A percentile compares a stretch with the other conserved stretches of the same genome.
Evolutionary conservation across 2,329 filamentous ascomycete species (phyloP).

Genomic region (Teratosphaeria viscida): DNA sequence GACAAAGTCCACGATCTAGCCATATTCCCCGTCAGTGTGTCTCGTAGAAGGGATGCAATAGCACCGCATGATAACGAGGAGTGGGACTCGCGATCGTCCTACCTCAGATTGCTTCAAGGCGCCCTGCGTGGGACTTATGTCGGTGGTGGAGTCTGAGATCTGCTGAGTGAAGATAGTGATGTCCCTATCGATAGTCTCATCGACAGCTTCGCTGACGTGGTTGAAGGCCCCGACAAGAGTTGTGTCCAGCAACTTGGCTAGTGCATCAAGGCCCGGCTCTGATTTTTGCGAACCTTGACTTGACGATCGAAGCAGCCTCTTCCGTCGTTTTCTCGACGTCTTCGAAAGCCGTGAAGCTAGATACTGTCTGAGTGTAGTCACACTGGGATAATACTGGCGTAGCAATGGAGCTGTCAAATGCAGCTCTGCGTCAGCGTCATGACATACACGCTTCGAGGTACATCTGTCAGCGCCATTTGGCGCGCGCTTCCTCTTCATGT

Average conservation of each 20-base stretch:
- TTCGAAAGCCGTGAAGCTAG: conserved; percentile 6
- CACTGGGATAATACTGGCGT: conserved; percentile 9
- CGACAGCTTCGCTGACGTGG: conserved; percentile 36
- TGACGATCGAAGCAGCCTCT: conserved; percentile 6
- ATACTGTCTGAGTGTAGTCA: conserved; percentile 8
- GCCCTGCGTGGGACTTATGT: conserved; percentile 13
- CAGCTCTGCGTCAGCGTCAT: neutral
- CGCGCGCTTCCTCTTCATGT: conserved; percentile 8
- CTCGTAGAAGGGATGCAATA: neutral
- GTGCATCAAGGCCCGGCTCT: conserved; percentile 11
- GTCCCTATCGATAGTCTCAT: conserved; percentile 36
- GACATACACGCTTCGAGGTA: neutral
- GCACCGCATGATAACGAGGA: neutral
- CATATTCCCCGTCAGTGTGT: neutral
- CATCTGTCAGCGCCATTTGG: neutral
- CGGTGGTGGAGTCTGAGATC: conserved; percentile 20
- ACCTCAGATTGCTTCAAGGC: conserved; percentile 33
- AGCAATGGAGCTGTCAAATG: conserved; percentile 6
- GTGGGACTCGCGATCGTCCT: conserved; percentile 14
- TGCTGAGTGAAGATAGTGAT: conserved; percentile 38
- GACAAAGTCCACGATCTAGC: conserved; percentile 39
- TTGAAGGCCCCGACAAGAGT: conserved; percentile 52
- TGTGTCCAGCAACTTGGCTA: conserved; percentile 55
- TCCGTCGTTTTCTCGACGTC: conserved; percentile 7
- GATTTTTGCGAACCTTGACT: neutral